A percentile compares a stretch with the other conserved stretches of the same genome.
phyloP scores from a whole-genome alignment of 2,329 filamentous ascomycete species.

The Exophiala mesophila region DNA sequence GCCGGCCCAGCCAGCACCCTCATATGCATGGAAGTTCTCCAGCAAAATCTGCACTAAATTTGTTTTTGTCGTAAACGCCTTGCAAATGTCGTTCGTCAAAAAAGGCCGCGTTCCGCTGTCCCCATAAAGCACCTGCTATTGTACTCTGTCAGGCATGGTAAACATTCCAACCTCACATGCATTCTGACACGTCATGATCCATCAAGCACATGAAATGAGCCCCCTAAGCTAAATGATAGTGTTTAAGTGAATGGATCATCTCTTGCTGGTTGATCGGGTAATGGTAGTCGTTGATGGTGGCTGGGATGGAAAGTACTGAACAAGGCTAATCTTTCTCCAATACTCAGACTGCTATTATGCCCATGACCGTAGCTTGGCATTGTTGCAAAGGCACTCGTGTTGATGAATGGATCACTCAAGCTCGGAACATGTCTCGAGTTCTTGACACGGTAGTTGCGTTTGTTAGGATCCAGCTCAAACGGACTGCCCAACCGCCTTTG shows the following conservation, averaged over 20 bases:
- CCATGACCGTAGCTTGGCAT: slow-evolving; percentile 15
- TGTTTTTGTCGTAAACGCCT: background rate
- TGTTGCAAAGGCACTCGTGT: slow-evolving; percentile 21
- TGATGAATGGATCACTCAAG: slow-evolving; percentile 41
- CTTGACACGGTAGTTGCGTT: slow-evolving; percentile 32
- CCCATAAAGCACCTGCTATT: too few relatives aligned
- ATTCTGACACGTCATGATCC: too few relatives aligned
- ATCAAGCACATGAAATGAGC: too few relatives aligned
- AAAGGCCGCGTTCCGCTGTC: too few relatives aligned
- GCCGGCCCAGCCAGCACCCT: background rate
- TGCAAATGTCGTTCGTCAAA: background rate
- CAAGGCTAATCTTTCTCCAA: slow-evolving; percentile 21
- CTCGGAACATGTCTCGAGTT: slow-evolving; percentile 39
- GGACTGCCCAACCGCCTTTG: slow-evolving; percentile 46
- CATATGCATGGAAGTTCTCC: background rate
- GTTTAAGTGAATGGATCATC: slow-evolving; percentile 21
- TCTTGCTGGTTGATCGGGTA: slow-evolving; percentile 4
- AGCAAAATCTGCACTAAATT: background rate
- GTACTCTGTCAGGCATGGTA: too few relatives aligned
- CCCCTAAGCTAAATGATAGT: too few relatives aligned
- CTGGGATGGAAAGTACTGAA: slow-evolving; percentile 21
- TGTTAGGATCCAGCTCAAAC: slow-evolving; percentile 38
- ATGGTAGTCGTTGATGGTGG: slow-evolving; percentile 12
- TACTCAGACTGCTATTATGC: slow-evolving; percentile 19
- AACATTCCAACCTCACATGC: too few relatives aligned